Evolutionary conservation across 75 land plant species (phyloP), one percentile per base, ranked within the genome.

Genomic region (Sequoia sempervirens): DNA sequence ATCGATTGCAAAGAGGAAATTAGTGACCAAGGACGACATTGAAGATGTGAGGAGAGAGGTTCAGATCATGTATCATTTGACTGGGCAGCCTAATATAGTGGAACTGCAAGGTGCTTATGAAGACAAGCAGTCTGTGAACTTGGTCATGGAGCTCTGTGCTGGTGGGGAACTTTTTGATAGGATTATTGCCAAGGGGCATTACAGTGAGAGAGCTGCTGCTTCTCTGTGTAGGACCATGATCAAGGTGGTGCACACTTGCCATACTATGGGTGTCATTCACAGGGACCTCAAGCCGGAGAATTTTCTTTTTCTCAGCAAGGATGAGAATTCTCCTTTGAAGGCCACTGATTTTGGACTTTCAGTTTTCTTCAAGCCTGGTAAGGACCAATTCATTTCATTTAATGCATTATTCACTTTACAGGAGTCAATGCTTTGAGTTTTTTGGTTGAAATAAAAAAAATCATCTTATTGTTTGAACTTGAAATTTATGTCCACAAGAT

Each of bases 121-220:
- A 82, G 93, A 92, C 38, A 82, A 92, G 56, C 84, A 89, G 41
- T 83, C 84, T 10, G 93, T 92, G 56, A 87, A 91, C 72, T 52
- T 92, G 81, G 83, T 92, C 28, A 92, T 91, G 93, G 93, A 92
- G 90, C 83, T 90, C 32, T 92, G 93, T 70, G 92, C 84, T 37
- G 93, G 93, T 30, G 93, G 93, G 41, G 93, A 92, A 90, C 86
- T 92, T 1, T 92, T 92, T 50, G 93, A 92, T 83, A 88, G 93
- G 69, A 92, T 92, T 53, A 87, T 92, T 61, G 88, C 90, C 23
- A 88, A 86, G 54, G 93, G 93, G 28, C 92, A 92, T 75, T 92
- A 92, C 52, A 87, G 85, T 26, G 93, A 92, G 83, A 82, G 86
- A 14, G 92, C 90, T 23, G 93, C 93, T 2, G 93, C 93, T n/a